Evolutionary conservation across 768 basidiomycete genomes (phyloP).

Genomic region (Saitozyma sp.): DNA sequence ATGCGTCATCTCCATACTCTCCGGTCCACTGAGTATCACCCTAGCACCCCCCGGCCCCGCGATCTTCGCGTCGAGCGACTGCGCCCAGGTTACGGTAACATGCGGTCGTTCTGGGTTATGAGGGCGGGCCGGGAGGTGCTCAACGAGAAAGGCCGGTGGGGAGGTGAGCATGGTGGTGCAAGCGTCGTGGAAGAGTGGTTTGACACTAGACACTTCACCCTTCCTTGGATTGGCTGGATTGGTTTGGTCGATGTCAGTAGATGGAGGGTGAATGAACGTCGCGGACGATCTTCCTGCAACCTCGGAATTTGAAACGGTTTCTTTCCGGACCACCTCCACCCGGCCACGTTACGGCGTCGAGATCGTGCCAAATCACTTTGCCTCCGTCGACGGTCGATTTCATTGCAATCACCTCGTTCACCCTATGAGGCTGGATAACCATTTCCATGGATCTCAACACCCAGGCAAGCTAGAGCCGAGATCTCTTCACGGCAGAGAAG

Average conservation of each 20-base stretch:
- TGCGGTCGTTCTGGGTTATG: constrained; percentile 30
- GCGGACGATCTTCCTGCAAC: neutral
- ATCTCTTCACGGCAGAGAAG: too few species aligned
- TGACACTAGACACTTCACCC: neutral
- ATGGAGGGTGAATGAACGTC: neutral
- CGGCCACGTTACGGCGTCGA: too few species aligned
- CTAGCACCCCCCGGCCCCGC: constrained; percentile 72
- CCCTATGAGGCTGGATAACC: too few species aligned
- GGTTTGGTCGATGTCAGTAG: neutral
- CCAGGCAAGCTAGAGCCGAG: too few species aligned
- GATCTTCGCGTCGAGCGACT: constrained; percentile 71
- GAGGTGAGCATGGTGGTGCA: neutral
- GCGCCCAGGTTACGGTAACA: constrained; percentile 57
- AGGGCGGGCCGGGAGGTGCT: neutral
- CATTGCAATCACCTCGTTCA: too few species aligned
- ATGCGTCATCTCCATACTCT: constrained; percentile 93
- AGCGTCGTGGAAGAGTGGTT: neutral
- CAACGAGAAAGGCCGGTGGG: neutral
- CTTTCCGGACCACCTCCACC: neutral
- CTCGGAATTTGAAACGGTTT: neutral
- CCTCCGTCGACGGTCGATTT: too few species aligned
- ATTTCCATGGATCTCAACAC: too few species aligned
- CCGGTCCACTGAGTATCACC: constrained; percentile 76
- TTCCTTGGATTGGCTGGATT: neutral
- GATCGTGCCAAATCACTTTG: too few species aligned